A percentile compares a stretch with the other conserved stretches of the same genome.
These are phyloP conservation scores for Uncinocarpus reesii DNA, from an alignment of 2,329 filamentous ascomycete species.

Conservation along the genomic window DNA sequence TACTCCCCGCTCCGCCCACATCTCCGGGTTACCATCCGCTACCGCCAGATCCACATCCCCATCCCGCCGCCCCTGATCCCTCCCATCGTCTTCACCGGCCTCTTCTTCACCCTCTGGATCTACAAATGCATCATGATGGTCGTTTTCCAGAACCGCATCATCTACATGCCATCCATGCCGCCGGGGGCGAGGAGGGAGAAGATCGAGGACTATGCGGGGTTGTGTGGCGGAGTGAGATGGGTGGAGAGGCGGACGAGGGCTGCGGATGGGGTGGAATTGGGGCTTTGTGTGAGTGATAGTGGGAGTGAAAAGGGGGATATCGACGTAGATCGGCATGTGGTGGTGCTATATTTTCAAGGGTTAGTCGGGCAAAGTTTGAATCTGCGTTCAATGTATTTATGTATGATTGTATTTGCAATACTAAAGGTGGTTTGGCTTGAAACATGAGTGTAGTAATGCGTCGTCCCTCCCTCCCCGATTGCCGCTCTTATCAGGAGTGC, in stretches of 20 bases:
- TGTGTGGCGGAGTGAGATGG: slow-evolving; percentile 57
- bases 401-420: background rate
- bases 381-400: background rate
- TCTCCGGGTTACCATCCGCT: too few relatives aligned
- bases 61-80: slow-evolving; percentile 48
- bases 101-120: slow-evolving; percentile 54
- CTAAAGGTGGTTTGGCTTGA: background rate
- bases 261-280: slow-evolving; percentile 55
- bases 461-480: slow-evolving; percentile 39
- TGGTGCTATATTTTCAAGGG: slow-evolving; percentile 44
- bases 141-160: slow-evolving; percentile 68
- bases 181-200: slow-evolving; percentile 59
- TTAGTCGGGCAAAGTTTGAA: slow-evolving; percentile 15
- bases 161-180: slow-evolving; percentile 68
- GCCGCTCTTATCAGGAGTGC: slow-evolving; percentile 38
- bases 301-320: background rate
- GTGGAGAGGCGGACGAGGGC: slow-evolving; percentile 51
- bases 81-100: slow-evolving; percentile 55
- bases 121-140: slow-evolving; percentile 64
- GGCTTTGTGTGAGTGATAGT: slow-evolving; percentile 44
- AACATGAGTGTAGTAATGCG: slow-evolving; percentile 26
- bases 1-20: background rate
- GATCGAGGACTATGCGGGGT: slow-evolving; percentile 51
- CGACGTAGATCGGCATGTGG: slow-evolving; percentile 22
- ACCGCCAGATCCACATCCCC: background rate